Base-by-base conservation (phyloP, 768 basidiomycete species). In the Phanerodontia chrysosporium region DNA sequence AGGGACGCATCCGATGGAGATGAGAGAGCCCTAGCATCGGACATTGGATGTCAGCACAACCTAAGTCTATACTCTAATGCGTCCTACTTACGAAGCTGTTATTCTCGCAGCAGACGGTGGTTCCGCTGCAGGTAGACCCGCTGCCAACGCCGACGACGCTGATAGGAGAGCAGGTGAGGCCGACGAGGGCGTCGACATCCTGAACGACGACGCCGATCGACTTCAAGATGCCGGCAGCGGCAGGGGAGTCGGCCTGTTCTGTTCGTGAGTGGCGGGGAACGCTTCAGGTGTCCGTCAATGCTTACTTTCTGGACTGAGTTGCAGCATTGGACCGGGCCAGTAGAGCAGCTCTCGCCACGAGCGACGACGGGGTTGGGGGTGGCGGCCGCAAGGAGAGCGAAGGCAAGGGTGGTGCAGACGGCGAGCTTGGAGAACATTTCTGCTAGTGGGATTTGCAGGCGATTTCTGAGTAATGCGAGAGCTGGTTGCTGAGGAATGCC, bases 21-120 rank as follows among this genome's bases (percentile, higher is more conserved):
- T 32, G 39, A 58, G 57, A 18, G 21, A 22, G 51, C 60, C 60
- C 60, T 62, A 35, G n/a, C 2, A 45, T 21, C 10, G 25, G 7
- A 7, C 27, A 18, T 55, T 14, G 22, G 44, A 7, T 27, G n/a
- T 29, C 7, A 24, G 22, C 7, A 39, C 12, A 42, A 22, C 16
- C 2, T 44, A 28, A 49, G n/a, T n/a, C n/a, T n/a, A 28, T 6
- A 13, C 32, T 6, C 39, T 4, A 18, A 35, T n/a, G 24, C n/a
- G n/a, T n/a, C n/a, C n/a, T n/a, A 55, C 60, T 48, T 30, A 62
- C 60, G 48, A 59, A 49, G 27, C 45, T 49, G 58, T 59, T 62
- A 53, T 63, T 49, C 55, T 62, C 58, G 52, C 64, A 65, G 62
- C 64, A 65, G 16, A 65, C 62, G 24, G 62, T 24, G 48, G 39